Evolutionary conservation across 352 stramenopile species (phyloP).

Genomic region (Phytophthora europaea): DNA sequence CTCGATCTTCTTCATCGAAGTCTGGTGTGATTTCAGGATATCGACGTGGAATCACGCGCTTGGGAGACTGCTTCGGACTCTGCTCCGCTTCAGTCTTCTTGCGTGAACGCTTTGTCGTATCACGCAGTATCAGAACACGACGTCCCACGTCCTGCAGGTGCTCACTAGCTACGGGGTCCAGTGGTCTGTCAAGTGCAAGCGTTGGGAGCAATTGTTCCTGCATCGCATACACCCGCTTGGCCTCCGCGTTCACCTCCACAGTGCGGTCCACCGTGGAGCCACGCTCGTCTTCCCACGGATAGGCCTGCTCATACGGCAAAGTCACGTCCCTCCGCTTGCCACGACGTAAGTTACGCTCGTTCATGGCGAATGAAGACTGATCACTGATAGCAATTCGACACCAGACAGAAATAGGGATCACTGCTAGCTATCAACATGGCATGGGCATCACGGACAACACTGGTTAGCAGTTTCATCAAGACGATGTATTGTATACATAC

Average conservation of each 20-base stretch:
- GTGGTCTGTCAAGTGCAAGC: constrained; percentile 56
- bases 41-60: constrained; percentile 66
- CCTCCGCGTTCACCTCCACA: constrained; percentile 61
- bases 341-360: constrained; percentile 18
- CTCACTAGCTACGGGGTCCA: constrained; percentile 44
- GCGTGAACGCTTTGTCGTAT: constrained; percentile 47
- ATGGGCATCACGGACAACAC: constrained; percentile 2
- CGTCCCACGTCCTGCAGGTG: constrained; percentile 75
- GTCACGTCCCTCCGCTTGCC: constrained; percentile 18
- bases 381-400: not conserved
- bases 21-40: constrained; percentile 46
- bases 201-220: constrained; percentile 67
- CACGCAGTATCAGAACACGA: constrained; percentile 62
- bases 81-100: constrained; percentile 34
- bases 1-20: constrained; percentile 39
- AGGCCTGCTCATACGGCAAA: constrained; percentile 54
- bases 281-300: constrained; percentile 63
- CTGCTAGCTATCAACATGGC: not conserved
- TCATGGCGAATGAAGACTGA: constrained; percentile 10
- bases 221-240: constrained; percentile 59
- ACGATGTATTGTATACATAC: constrained; percentile 40
- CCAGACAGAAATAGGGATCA: constrained; percentile 7
- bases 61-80: constrained; percentile 31
- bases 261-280: constrained; percentile 64
- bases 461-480: constrained; percentile 21